Evolutionary conservation across 208 protist species (phyloP).

Genomic region (Acanthamoeba pearcei): DNA sequence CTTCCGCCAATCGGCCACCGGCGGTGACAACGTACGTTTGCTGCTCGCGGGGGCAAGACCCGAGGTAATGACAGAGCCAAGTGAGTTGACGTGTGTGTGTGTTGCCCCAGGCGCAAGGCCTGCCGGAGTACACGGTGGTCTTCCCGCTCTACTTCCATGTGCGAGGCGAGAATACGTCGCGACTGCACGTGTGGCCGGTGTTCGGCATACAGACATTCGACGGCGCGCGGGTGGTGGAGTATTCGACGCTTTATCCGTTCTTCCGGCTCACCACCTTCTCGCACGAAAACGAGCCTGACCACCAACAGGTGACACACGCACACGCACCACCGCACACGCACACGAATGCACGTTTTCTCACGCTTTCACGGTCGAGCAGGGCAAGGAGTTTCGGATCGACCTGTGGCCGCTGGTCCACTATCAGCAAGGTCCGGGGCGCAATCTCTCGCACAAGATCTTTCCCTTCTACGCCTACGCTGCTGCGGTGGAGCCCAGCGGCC

Average conservation of each 20-base stretch:
- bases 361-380: background rate
- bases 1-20: background rate
- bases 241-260: constrained; percentile 20
- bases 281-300: background rate
- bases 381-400: background rate
- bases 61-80: too few species aligned
- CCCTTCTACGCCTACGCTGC: background rate
- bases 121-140: constrained; percentile 18
- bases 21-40: background rate
- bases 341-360: background rate
- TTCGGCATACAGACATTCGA: constrained; percentile 18
- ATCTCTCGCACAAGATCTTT: background rate
- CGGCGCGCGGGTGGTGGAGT: background rate
- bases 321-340: background rate
- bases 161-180: background rate
- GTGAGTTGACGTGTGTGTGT: too few species aligned
- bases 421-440: background rate
- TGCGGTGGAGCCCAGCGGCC: background rate
- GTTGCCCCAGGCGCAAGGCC: background rate
- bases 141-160: constrained; percentile 21
- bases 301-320: background rate
- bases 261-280: background rate
- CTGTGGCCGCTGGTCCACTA: constrained; percentile 30
- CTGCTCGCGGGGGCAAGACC: background rate
- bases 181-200: constrained; percentile 8